phyloP scores from a whole-genome alignment of 441 rosid genomes.

The Bocquillonia castaneifolia region DNA sequence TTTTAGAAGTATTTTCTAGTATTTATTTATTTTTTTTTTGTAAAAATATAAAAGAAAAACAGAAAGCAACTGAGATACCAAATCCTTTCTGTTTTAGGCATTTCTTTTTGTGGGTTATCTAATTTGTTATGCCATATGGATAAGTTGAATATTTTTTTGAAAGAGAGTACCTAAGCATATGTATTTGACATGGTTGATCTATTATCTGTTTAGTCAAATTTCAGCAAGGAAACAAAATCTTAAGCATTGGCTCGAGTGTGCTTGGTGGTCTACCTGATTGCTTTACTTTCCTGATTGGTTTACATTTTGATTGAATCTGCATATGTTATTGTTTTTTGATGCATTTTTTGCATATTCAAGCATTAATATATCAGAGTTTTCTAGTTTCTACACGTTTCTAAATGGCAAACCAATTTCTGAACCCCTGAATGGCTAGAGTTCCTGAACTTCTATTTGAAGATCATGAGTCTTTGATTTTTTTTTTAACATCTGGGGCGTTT shows the following conservation, averaged over 20 bases:
- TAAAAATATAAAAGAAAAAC: no score
- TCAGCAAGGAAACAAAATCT: neutral
- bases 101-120: neutral
- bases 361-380: neutral
- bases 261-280: neutral
- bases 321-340: neutral
- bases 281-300: neutral
- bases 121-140: neutral
- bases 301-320: neutral
- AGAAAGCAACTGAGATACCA: no score
- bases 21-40: no score
- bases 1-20: no score
- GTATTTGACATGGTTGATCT: neutral
- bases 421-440: neutral
- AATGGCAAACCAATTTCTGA: neutral
- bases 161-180: neutral
- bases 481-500: no score
- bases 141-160: neutral
- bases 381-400: neutral
- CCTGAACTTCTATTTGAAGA: neutral
- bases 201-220: neutral
- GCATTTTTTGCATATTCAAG: neutral
- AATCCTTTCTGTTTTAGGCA: no score
- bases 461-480: neutral
- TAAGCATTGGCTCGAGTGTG: neutral